Percentiles rank a stretch among this genome's conserved stretches.
phyloP scores from a whole-genome alignment of 805 yeast species.

The Pichia scutulata region DNA sequence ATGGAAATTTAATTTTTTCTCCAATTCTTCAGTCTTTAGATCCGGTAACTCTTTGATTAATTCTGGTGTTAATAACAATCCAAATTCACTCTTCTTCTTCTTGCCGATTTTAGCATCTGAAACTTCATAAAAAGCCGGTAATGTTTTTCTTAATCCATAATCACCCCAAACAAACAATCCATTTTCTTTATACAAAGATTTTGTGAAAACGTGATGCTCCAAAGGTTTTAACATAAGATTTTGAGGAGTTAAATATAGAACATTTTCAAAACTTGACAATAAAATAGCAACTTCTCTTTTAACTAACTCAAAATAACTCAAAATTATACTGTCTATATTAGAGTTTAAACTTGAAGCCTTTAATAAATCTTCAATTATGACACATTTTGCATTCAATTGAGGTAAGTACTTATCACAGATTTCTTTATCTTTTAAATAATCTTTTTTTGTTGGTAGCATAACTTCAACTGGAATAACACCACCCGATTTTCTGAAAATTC shows the following conservation, averaged over 20 bases:
- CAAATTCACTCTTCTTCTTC: constrained; percentile 28
- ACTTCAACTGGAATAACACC: constrained; percentile 40
- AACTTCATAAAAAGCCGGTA: constrained; percentile 61
- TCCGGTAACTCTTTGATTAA: constrained; percentile 1
- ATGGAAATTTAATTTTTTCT: constrained; percentile 16
- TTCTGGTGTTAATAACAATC: constrained; percentile 19
- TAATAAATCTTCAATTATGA: constrained; percentile 42
- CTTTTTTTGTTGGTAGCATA: constrained; percentile 33
- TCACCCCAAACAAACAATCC: constrained; percentile 76
- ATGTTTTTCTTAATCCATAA: constrained; percentile 70
- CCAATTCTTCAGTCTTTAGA: constrained; percentile 23
- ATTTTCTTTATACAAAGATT: constrained; percentile 39
- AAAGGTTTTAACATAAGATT: constrained; percentile 35
- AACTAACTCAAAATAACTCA: constrained; percentile 31
- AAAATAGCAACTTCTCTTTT: constrained; percentile 34
- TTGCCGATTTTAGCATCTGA: constrained; percentile 39
- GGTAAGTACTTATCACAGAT: constrained; percentile 39
- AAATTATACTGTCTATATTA: constrained; percentile 21
- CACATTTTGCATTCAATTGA: constrained; percentile 50
- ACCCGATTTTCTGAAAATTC: constrained; percentile 40
- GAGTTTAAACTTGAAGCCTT: constrained; percentile 22
- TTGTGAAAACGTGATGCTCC: constrained; percentile 30
- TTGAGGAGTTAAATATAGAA: constrained; percentile 39
- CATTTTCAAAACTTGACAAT: constrained; percentile 39
- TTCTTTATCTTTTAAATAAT: constrained; percentile 37